These are phyloP conservation scores for Fagopyrum tataricum DNA, from an alignment of 148 eudicot genomes.

Conservation along the genomic window DNA sequence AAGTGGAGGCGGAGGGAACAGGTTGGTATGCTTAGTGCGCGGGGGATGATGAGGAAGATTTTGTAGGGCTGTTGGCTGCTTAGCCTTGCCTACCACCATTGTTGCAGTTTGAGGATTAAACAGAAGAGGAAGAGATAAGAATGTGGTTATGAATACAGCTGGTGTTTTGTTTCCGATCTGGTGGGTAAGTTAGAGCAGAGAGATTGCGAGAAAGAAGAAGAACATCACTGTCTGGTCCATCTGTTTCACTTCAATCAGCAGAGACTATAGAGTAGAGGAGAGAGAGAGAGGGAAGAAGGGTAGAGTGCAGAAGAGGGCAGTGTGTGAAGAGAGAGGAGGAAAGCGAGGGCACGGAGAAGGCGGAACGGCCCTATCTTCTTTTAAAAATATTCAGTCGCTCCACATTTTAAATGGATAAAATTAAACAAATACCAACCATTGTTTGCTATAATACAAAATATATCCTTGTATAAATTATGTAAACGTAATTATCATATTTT, in stretches of 20 bases:
- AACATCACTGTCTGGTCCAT: neutral
- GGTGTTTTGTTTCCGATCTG: neutral
- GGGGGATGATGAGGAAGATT: conserved; percentile 36
- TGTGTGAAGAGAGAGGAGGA: conserved; percentile 3
- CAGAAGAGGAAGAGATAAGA: neutral
- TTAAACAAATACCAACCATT: neutral
- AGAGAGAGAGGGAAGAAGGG: conserved; percentile 7
- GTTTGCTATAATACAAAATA: neutral
- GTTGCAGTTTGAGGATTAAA: neutral
- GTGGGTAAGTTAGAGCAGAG: neutral
- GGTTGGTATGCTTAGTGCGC: neutral
- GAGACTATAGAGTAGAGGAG: neutral
- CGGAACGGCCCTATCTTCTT: conserved; percentile 17
- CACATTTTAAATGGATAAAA: neutral
- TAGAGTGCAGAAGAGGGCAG: conserved; percentile 1
- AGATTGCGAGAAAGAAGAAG: neutral
- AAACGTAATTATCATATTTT: neutral
- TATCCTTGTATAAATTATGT: neutral
- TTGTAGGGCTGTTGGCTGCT: conserved; percentile 53
- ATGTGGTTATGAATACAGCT: neutral
- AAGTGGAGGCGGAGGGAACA: neutral
- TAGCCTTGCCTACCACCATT: conserved; percentile 84
- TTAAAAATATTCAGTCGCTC: neutral
- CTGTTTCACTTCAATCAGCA: neutral
- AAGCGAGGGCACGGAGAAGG: conserved; percentile 24